These are phyloP conservation scores for Pseudogymnoascus sp. DNA, from an alignment of 2,329 filamentous ascomycete genomes.

Conservation along the genomic window DNA sequence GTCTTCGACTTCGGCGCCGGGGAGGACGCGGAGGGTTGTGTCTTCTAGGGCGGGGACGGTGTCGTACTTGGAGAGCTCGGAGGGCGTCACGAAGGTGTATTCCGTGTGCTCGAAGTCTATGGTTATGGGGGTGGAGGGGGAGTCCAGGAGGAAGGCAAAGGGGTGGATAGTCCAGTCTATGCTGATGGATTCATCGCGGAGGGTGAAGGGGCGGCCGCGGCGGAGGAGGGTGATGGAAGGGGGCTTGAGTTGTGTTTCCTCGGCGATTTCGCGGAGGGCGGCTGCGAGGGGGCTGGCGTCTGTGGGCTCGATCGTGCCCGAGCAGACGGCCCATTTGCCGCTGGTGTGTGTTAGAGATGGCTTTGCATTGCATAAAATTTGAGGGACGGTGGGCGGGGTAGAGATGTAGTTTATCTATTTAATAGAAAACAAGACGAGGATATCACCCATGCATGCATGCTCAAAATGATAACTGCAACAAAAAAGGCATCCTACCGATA, in stretches of 20 bases:
- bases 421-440: neutral
- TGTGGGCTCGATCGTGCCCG: conserved; percentile 47
- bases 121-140: conserved; percentile 34
- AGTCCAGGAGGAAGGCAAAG: conserved; percentile 48
- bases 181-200: conserved; percentile 42
- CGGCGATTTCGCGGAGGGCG: conserved; percentile 53
- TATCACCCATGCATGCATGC: neutral
- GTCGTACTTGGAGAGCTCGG: conserved; percentile 37
- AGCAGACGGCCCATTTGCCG: conserved; percentile 52
- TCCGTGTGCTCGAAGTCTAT: conserved; percentile 57
- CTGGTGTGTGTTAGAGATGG: conserved; percentile 25
- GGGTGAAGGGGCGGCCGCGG: conserved; percentile 49
- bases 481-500: conserved; percentile 41
- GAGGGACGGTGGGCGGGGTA: neutral
- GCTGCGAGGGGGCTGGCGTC: conserved; percentile 46
- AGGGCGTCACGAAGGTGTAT: conserved; percentile 44
- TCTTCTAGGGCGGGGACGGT: conserved; percentile 50
- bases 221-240: conserved; percentile 20
- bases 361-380: neutral
- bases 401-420: neutral
- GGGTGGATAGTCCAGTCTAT: conserved; percentile 56
- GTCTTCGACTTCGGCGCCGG: conserved; percentile 36
- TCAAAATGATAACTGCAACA: conserved; percentile 8
- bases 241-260: conserved; percentile 50
- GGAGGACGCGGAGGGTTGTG: conserved; percentile 46